A percentile compares a stretch with the other conserved stretches of the same genome.
Evolutionary conservation across 306 rosid species (phyloP).

Genomic region (Gleditsia sinensis): DNA sequence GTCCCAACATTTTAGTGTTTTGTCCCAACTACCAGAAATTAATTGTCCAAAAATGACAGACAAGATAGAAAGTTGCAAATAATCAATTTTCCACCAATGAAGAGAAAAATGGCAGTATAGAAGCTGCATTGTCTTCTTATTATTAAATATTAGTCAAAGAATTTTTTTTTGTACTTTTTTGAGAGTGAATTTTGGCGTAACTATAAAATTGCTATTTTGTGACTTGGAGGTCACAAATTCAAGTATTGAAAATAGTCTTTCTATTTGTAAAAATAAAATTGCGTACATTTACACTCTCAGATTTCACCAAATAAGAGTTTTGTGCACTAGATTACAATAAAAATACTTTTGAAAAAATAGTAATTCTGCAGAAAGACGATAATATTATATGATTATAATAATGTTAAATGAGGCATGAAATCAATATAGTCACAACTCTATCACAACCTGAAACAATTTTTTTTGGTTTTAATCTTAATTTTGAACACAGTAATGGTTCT

Average conservation of each 20-base stretch:
- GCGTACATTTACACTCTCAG: too few species aligned
- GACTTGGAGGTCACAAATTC: too few species aligned
- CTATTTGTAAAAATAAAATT: too few species aligned
- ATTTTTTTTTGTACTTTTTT: too few species aligned
- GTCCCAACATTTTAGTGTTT: constrained; percentile 93
- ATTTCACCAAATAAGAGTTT: too few species aligned
- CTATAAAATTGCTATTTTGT: too few species aligned
- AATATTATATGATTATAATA: neutral
- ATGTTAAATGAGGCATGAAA: neutral
- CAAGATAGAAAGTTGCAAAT: neutral
- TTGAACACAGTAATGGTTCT: neutral
- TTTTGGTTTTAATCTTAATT: neutral
- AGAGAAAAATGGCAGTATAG: neutral
- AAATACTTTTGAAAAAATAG: neutral
- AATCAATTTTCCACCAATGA: neutral
- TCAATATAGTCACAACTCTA: neutral
- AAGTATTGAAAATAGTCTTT: too few species aligned
- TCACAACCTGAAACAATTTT: neutral
- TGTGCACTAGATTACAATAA: neutral
- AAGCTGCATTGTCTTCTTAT: constrained; percentile 12
- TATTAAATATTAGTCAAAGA: constrained; percentile 1
- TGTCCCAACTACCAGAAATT: constrained; percentile 98
- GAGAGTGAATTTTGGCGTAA: too few species aligned
- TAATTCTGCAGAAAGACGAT: neutral
- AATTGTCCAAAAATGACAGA: constrained; percentile 61